Evolutionary conservation across 2,329 filamentous ascomycete genomes (phyloP), one percentile per base, ranked within the genome.

Genomic region (Laburnicola sp.): DNA sequence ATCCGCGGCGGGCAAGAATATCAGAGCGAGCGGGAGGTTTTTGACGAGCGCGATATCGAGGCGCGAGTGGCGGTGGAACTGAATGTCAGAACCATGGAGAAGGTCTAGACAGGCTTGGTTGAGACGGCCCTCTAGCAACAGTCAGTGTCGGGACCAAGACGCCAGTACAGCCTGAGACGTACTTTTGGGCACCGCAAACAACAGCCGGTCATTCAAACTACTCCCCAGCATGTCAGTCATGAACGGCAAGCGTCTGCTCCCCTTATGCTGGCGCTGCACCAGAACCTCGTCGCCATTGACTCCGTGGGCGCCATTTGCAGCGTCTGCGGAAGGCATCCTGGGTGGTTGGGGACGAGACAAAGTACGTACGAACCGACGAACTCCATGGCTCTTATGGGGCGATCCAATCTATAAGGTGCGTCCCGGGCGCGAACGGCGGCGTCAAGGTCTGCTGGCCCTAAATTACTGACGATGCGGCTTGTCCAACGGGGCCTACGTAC

Each of bases 161-260:
- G 16, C 16, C 22, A 32, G 11, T 30, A 2, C 9, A 10, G 22
- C 25, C 6, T 10, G 27, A 23, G 25, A 85, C 89, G 80, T 79
- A 92, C 91, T 99, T 79, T 99, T 99, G 54, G 94, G 94, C n/a
- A 99, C 90, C 56, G 94, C 94, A 72, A 99, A 97, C 57, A 97
- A 84, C 50, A 97, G 83, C 60, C 94, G 88, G 70, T 93, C 92
- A 80, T 94, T 91, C 71, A 97, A 82, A 79, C 91, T 96, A 60
- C 67, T 62, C n/a, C 62, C 64, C 49, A 70, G 48, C 21, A 64
- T 50, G 70, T 74, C 67, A 74, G 71, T 75, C 60, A 75, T 57
- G 59, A 63, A 72, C 31, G 67, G 73, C 40, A 73, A 56, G 63
- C 64, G 66, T 39, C 70, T 62, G 48, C 66, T 71, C 16, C 60